Evolutionary conservation across 148 eudicot genomes (phyloP), one percentile per base, ranked within the genome.

Genomic region (Rhododendron simsii): DNA sequence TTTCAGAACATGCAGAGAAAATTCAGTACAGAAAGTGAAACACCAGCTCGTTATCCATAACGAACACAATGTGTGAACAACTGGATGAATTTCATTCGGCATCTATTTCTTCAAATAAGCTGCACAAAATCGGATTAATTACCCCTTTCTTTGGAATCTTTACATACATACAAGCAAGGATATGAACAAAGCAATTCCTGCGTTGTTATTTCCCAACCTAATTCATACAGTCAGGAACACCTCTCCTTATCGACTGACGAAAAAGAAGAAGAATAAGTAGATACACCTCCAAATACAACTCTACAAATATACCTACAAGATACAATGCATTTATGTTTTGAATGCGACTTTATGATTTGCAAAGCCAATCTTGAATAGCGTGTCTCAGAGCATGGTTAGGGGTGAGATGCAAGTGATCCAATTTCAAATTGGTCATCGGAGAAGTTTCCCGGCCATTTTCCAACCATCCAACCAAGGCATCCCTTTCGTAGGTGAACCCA

Each of bases 281-380:
- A 50, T 6, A 21, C 12, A 11, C 26, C 39, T 37, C 14, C 28
- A 28, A 37, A 84, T 84, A 74, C 50, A 84, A 51, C 86, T 75
- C n/a, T 76, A 84, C 86, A 76, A 35, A 75, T 53, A 84, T 84
- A 84, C 51, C 35, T 1, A 75, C 12, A 30, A 23, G 50, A 41
- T 11, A 9, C 21, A 37, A 16, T 53, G 26, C 35, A 84, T n/a
- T 45, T n/a, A 84, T 15, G 2, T 28, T 65, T 63, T 13, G 6
- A 59, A 35, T 10, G 76, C 37, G 41, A 39, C 55, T 48, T 91
- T 84, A 93, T 50, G 63, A 84, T 79, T 89, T 91, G 91, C 94
- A 94, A 88, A 95, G 90, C 98, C 98, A 95, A 82, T 95, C 98
- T 89, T 95, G 98, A 86, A 93, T 92, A 30, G 96, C 92, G 28